Conservation (phyloP, 2,329 filamentous ascomycete genomes). For the Emmonsia crescens region DNA sequence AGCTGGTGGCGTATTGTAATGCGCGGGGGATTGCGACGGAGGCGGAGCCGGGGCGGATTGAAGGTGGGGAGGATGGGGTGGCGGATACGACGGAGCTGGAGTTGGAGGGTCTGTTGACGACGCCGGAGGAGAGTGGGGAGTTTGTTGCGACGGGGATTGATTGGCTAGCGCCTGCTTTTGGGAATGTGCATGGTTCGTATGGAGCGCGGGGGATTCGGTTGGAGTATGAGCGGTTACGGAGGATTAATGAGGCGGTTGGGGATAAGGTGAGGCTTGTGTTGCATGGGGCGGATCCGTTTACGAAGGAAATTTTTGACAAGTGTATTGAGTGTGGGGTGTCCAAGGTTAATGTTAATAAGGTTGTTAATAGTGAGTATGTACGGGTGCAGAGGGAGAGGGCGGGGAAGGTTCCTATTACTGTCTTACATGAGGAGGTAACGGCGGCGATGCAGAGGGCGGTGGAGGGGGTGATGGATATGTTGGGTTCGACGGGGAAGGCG, state of each 20-base stretch:
- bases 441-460: conserved; percentile 45
- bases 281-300: conserved; percentile 49
- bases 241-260: conserved; percentile 40
- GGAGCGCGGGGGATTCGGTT: conserved; percentile 52
- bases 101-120: conserved; percentile 54
- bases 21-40: conserved; percentile 57
- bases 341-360: conserved; percentile 51
- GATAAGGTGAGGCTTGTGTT: conserved; percentile 43
- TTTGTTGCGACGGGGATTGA: conserved; percentile 64
- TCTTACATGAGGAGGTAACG: conserved; percentile 45
- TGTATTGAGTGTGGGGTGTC: conserved; percentile 46
- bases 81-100: conserved; percentile 54
- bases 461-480: conserved; percentile 46
- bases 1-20: conserved; percentile 54
- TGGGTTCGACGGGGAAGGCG: conserved; percentile 31
- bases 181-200: conserved; percentile 66
- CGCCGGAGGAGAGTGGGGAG: conserved; percentile 56
- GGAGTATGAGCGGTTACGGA: conserved; percentile 46
- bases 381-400: conserved; percentile 39
- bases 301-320: conserved; percentile 43
- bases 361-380: conserved; percentile 44
- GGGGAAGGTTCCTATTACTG: conserved; percentile 42
- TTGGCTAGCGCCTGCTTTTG: conserved; percentile 63
- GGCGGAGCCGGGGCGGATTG: conserved; percentile 60
- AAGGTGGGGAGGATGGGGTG: conserved; percentile 65